A percentile compares a stretch with the other conserved stretches of the same genome.
Conservation (phyloP, 768 basidiomycete genomes). For the Termitomyces sp. region DNA sequence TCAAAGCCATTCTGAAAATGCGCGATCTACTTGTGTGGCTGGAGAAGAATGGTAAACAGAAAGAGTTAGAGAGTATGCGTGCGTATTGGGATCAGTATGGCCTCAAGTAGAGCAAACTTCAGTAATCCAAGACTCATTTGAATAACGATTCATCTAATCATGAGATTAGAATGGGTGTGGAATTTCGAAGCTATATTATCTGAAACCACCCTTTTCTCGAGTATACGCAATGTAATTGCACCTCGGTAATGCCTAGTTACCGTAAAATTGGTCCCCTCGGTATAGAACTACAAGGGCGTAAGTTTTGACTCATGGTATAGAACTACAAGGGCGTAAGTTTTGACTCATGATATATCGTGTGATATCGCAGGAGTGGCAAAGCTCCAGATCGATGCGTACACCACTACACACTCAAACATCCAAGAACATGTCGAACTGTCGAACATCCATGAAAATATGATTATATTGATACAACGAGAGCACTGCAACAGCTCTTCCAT, state of each 20-base stretch:
- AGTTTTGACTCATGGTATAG: neutral
- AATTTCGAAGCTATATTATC: neutral
- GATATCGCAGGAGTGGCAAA: too few relatives aligned
- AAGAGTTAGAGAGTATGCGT: conserved; percentile 70
- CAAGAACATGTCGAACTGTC: neutral
- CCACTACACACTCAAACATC: too few relatives aligned
- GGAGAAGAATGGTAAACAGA: conserved; percentile 59
- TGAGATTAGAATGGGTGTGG: neutral
- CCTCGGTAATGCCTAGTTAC: neutral
- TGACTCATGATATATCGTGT: too few relatives aligned
- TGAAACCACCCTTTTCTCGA: too few relatives aligned
- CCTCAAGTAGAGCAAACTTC: conserved; percentile 35
- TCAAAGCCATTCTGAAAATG: conserved; percentile 83
- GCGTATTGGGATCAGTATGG: conserved; percentile 78
- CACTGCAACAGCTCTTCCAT: neutral
- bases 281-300: too few relatives aligned
- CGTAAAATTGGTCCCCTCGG: too few relatives aligned
- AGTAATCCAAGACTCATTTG: neutral
- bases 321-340: too few relatives aligned
- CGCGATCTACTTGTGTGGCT: conserved; percentile 84
- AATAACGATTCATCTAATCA: neutral
- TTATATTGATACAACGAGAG: neutral
- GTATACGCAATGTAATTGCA: neutral
- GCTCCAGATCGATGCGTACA: too few relatives aligned
- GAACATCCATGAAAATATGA: neutral